phyloP scores from a whole-genome alignment of 495 filamentous ascomycete species.

The Penicillium ucsense region DNA sequence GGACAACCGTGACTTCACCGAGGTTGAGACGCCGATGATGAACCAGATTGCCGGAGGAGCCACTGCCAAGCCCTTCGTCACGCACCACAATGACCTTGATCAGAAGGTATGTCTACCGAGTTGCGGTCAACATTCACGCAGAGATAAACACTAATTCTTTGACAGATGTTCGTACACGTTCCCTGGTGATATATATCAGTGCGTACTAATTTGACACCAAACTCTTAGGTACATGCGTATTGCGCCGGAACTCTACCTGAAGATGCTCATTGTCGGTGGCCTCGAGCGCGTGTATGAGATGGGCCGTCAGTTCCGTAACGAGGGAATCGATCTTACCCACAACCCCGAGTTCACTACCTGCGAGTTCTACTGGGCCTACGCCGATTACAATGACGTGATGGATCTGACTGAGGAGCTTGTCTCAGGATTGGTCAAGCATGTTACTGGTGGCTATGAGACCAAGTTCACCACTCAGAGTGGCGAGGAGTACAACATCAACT shows the following conservation, averaged over 20 bases:
- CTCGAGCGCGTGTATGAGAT: constrained; percentile 89
- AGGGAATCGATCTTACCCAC: constrained; percentile 92
- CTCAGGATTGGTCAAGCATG: constrained; percentile 78
- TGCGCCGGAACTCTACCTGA: constrained; percentile 91
- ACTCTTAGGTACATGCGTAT: constrained; percentile 73
- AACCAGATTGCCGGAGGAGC: constrained; percentile 91
- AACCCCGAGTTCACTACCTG: constrained; percentile 98
- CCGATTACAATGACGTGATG: constrained; percentile 90
- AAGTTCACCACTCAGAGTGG: constrained; percentile 73
- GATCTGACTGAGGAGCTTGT: constrained; percentile 89
- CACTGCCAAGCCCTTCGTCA: constrained; percentile 90
- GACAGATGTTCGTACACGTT: not conserved
- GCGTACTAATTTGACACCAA: too few relatives aligned
- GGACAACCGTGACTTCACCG: constrained; percentile 73
- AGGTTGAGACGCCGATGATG: constrained; percentile 98
- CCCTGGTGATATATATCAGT: too few relatives aligned
- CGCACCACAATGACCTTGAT: constrained; percentile 88
- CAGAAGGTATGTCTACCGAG: constrained; percentile 28
- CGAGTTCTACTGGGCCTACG: constrained; percentile 95
- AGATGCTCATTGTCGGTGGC: constrained; percentile 91
- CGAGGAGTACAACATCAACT: constrained; percentile 83
- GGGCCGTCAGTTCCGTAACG: constrained; percentile 86
- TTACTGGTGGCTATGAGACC: constrained; percentile 79
- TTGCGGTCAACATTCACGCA: too few relatives aligned
- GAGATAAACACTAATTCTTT: not conserved